These are phyloP conservation scores for Pyrus communis DNA, from an alignment of 306 rosid species.

Conservation along the genomic window DNA sequence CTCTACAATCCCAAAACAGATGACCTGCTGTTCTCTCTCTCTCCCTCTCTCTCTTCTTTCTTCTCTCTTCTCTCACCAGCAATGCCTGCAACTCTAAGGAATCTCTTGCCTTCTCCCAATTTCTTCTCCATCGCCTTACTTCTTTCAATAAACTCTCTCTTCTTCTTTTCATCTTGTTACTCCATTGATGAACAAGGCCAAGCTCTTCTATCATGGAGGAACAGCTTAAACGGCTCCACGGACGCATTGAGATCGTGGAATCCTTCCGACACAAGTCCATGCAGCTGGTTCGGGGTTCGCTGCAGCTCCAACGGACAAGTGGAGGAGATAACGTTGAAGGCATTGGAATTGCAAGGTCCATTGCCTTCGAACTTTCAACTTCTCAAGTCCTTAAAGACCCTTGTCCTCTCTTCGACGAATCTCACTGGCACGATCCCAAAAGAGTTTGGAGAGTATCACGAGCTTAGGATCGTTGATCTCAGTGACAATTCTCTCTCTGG, in stretches of 20 bases:
- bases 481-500: constrained; percentile 57
- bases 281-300: constrained; percentile 73
- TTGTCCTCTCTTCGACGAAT: constrained; percentile 51
- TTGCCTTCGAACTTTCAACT: constrained; percentile 68
- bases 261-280: constrained; percentile 44
- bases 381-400: constrained; percentile 45
- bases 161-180: constrained; percentile 46
- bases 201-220: constrained; percentile 73
- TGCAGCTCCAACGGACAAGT: constrained; percentile 59
- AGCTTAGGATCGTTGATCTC: constrained; percentile 49
- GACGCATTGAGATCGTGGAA: constrained; percentile 59
- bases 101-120: constrained; percentile 32
- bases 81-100: constrained; percentile 83
- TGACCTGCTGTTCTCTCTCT: constrained; percentile 14
- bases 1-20: constrained; percentile 85
- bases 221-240: constrained; percentile 39
- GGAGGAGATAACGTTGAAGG: constrained; percentile 42
- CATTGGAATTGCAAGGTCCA: constrained; percentile 59
- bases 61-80: constrained; percentile 34
- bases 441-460: constrained; percentile 50
- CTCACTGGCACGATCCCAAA: constrained; percentile 59
- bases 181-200: constrained; percentile 76
- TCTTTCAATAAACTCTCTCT: constrained; percentile 34
- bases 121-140: constrained; percentile 41
- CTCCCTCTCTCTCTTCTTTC: constrained; percentile 9